Conservation (phyloP, 2,329 filamentous ascomycete genomes). For the Penicillium fuscoglaucum region DNA sequence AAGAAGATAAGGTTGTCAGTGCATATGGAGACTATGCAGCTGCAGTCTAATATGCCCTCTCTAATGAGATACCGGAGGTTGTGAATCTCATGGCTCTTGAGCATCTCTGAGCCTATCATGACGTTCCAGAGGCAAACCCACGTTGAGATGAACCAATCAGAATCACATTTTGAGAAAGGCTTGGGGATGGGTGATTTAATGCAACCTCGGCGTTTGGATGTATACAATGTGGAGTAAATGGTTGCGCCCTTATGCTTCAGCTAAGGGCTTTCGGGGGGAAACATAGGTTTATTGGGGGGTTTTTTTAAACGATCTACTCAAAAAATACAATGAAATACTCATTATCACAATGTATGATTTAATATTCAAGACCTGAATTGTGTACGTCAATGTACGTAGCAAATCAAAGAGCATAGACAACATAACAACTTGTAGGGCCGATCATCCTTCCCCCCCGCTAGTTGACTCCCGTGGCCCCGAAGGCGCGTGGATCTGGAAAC, state of each 20-base stretch:
- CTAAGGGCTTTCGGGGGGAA: not conserved
- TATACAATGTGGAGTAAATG: slow-evolving; percentile 5
- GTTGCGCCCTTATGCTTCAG: not conserved
- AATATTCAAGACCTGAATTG: not conserved
- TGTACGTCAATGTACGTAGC: not conserved
- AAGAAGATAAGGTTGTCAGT: slow-evolving; percentile 72
- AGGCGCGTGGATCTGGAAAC: slow-evolving; percentile 29
- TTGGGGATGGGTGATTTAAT: not conserved
- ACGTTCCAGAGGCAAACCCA: not conserved
- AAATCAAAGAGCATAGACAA: not conserved
- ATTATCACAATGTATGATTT: not conserved
- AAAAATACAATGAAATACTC: not conserved
- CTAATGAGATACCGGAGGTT: not conserved
- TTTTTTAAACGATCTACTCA: not conserved
- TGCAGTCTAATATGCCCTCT: slow-evolving; percentile 3
- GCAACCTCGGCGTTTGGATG: slow-evolving; percentile 3
- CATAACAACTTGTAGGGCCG: slow-evolving; percentile 2
- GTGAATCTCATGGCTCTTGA: slow-evolving; percentile 2
- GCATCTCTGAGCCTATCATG: slow-evolving; percentile 1
- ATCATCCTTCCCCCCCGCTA: slow-evolving; percentile 22
- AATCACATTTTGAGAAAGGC: not conserved
- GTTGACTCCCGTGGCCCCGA: slow-evolving; percentile 15
- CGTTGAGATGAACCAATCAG: not conserved
- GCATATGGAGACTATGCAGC: slow-evolving; percentile 33
- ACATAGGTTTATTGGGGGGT: not conserved